Conservation (phyloP, 441 rosid species). For the Breynia disticha region DNA sequence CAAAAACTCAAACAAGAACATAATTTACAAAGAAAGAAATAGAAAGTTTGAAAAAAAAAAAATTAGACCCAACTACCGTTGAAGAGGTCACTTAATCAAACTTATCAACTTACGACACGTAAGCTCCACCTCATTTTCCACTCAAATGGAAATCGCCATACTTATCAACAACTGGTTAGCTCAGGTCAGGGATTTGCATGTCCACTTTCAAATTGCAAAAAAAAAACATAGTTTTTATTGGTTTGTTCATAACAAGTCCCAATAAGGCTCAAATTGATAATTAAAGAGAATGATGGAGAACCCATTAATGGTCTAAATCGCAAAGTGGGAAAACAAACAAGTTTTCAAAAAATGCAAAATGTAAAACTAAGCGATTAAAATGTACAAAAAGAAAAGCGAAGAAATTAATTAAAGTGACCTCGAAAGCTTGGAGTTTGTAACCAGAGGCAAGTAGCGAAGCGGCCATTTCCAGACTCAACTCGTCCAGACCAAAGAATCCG, state of each 20-base stretch:
- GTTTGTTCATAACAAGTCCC: too few species aligned
- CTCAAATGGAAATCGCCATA: neutral
- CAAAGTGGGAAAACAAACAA: neutral
- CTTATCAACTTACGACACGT: neutral
- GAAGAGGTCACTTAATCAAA: neutral
- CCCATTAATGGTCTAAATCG: neutral
- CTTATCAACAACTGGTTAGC: too few species aligned
- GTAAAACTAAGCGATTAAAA: too few species aligned
- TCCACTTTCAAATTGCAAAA: too few species aligned
- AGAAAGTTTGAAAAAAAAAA: neutral
- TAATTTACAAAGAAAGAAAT: neutral
- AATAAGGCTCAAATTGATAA: too few species aligned
- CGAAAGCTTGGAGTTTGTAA: slow-evolving; percentile 53
- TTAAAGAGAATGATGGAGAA: neutral
- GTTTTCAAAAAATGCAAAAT: neutral
- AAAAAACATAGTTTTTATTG: too few species aligned
- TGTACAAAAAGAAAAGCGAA: neutral
- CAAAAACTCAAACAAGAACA: neutral
- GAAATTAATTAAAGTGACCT: slow-evolving; percentile 28
- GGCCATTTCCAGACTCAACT: slow-evolving; percentile 58
- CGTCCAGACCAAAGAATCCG: slow-evolving; percentile 71
- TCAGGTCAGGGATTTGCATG: too few species aligned
- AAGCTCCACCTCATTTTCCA: neutral
- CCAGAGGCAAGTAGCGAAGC: slow-evolving; percentile 53
- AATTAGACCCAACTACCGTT: neutral